These are phyloP conservation scores for Aphanomyces euteiches DNA, from an alignment of 352 stramenopile species.

Conservation along the genomic window DNA sequence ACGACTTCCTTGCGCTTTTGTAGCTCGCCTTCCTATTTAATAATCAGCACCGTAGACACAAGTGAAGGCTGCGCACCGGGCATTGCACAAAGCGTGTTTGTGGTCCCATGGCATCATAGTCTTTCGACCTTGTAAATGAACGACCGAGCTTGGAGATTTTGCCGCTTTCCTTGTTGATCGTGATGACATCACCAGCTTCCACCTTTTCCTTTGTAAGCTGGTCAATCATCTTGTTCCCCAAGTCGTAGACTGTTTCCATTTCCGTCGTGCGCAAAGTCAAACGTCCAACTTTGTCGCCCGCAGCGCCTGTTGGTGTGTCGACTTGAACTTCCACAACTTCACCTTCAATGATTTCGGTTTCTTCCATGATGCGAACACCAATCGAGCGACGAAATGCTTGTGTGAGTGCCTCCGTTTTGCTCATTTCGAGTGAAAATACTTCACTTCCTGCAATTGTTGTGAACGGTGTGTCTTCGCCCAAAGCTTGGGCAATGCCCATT, in stretches of 20 bases:
- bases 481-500: conserved; percentile 96
- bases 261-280: conserved; percentile 98
- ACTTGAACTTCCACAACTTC: conserved; percentile 99
- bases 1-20: conserved; percentile 98
- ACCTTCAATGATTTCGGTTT: conserved; percentile 99
- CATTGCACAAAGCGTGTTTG: conserved; percentile 85
- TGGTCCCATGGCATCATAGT: conserved; percentile 98
- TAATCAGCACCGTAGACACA: neutral
- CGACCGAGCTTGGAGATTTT: conserved; percentile 98
- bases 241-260: conserved; percentile 99
- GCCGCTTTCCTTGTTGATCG: conserved; percentile 98
- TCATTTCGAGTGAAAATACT: conserved; percentile 99
- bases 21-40: conserved; percentile 90
- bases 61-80: conserved; percentile 29
- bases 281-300: conserved; percentile 83
- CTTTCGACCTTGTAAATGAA: conserved; percentile 94
- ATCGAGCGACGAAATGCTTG: conserved; percentile 97
- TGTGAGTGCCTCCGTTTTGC: conserved; percentile 98
- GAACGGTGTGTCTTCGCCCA: conserved; percentile 98
- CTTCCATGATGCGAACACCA: conserved; percentile 98
- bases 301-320: conserved; percentile 78
- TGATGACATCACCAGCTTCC: conserved; percentile 98
- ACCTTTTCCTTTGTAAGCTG: conserved; percentile 98
- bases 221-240: conserved; percentile 99
- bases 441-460: conserved; percentile 97